These are phyloP conservation scores for Cercospora sp. DNA, from an alignment of 2,329 filamentous ascomycete genomes.

Conservation along the genomic window DNA sequence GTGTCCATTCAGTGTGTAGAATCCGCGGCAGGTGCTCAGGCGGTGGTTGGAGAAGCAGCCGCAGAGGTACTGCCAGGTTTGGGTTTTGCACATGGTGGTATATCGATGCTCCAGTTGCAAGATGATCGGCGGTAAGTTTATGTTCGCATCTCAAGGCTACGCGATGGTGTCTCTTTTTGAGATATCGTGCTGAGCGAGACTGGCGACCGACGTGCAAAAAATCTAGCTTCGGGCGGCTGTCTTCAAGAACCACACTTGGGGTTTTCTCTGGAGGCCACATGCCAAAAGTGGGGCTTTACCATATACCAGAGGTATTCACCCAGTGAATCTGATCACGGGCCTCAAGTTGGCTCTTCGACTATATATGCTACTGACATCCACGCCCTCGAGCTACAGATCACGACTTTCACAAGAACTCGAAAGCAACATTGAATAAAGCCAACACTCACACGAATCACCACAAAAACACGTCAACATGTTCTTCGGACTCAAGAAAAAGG, in stretches of 20 bases:
- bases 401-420: background rate
- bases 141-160: background rate
- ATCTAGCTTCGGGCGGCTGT: background rate
- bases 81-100: slow-evolving; percentile 6
- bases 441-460: background rate
- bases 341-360: background rate
- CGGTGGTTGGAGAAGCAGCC: slow-evolving; percentile 2
- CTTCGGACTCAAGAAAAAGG: background rate
- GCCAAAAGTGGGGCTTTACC: background rate
- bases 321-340: background rate
- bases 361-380: background rate
- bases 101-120: background rate
- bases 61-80: slow-evolving; percentile 5
- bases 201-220: background rate
- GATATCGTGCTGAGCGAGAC: background rate
- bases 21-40: slow-evolving; percentile 5
- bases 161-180: background rate
- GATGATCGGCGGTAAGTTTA: background rate
- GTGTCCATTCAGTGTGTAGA: background rate
- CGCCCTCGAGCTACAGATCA: background rate
- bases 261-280: background rate
- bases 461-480: background rate
- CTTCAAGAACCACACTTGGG: background rate
- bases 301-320: background rate
- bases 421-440: background rate